Base-by-base conservation (phyloP, 495 filamentous ascomycete genomes). In the Aspergillus affinis region DNA sequence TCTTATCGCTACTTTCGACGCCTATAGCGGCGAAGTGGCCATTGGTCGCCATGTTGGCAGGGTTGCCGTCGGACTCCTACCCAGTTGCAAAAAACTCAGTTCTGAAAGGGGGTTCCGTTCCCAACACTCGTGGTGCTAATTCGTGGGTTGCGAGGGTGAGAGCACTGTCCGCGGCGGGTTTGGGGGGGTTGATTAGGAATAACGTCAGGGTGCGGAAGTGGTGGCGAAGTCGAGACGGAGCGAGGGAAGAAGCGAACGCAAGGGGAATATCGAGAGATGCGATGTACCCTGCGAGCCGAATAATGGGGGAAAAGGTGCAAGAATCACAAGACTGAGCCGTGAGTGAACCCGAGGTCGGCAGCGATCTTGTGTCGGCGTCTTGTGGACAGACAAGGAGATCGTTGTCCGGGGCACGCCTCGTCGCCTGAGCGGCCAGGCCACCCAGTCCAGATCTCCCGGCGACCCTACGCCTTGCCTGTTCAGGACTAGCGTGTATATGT, bases 21-120 rank as follows among this genome's bases (percentile, higher is more conserved):
- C 89, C 90, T 72, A 92, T 84, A 48, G 84, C 77, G 62, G 91
- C 90, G 75, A 97, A 93, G 72, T 97, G 92, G 65, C 90, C 90
- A 75, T 97, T 97, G 81, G 90, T 88, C 20, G 84, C 83, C 81
- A 89, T 85, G 61, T 81, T 59, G 48, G 83, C 75, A 41, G 82
- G 84, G 15, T 85, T 1, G 36, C 86, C 32, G 84, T 82, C 54
- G 75, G 75, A 36, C 59, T 72, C 58, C 65, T 68, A 55, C 58
- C 67, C 57, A 71, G 61, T 21, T 21, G 32, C 4, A 20, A 27
- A 15, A 20, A 56, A n/a, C 50, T 10, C 18, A 4, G 45, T 29
- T 27, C 52, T 19, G 57, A 41, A 10, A 41, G 2, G 9, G 13
- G 2, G 10, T 4, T 17, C 13, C 36, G 36, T 41, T 41, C 2